phyloP scores from a whole-genome alignment of 75 land plant genomes.

The Adiantum capillusveneris region DNA sequence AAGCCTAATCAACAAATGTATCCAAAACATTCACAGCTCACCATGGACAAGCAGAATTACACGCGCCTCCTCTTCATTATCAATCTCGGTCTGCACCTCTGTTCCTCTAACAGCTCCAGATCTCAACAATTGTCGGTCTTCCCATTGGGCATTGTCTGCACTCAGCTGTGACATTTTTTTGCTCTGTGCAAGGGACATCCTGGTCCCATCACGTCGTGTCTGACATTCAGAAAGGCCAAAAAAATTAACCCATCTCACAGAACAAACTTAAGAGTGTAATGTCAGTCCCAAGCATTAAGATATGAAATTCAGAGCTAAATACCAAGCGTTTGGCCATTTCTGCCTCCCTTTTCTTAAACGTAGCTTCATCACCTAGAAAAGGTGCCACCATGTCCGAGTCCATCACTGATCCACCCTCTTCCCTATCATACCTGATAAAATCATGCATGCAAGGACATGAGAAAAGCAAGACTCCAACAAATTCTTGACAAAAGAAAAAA shows the following conservation, averaged over 20 bases:
- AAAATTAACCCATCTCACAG: no score
- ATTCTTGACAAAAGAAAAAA: not conserved
- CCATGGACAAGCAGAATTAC: constrained; percentile 98
- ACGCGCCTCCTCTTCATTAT: constrained; percentile 89
- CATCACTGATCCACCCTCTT: constrained; percentile 69
- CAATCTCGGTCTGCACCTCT: constrained; percentile 91
- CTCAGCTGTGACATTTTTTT: constrained; percentile 90
- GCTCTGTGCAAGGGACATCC: constrained; percentile 93
- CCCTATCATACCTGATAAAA: constrained; percentile 78
- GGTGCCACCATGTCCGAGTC: constrained; percentile 58
- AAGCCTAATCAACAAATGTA: not conserved
- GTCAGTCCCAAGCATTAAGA: not conserved
- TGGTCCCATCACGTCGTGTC: constrained; percentile 83
- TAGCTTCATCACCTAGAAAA: constrained; percentile 71
- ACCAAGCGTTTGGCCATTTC: constrained; percentile 86
- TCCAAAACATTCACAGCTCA: constrained; percentile 11
- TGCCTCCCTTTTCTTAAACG: constrained; percentile 77
- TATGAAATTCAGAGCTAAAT: constrained; percentile 4
- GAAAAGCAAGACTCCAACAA: not conserved
- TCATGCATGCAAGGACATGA: not conserved
- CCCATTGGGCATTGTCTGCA: constrained; percentile 99
- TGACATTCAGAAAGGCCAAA: constrained; percentile 13
- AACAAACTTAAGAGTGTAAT: not conserved
- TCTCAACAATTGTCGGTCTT: constrained; percentile 84
- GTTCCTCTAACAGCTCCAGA: constrained; percentile 96